phyloP scores from a whole-genome alignment of 805 yeast species.

The Candida boleticola region DNA sequence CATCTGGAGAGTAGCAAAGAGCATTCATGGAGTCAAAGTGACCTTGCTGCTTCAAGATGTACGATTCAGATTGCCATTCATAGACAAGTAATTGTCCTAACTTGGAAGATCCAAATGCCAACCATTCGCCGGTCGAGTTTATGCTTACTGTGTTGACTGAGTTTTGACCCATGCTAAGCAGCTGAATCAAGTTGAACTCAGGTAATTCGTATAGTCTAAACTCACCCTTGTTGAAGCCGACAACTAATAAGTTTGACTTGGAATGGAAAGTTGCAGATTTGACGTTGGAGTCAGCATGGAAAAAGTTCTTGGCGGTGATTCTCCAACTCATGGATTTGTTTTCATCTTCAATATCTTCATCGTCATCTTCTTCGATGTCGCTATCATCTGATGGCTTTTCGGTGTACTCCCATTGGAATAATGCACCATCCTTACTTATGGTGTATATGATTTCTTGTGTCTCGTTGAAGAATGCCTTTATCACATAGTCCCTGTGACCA shows the following conservation, averaged over 20 bases:
- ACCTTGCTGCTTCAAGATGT: slow-evolving; percentile 93
- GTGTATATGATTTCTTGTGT: slow-evolving; percentile 90
- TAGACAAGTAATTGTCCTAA: slow-evolving; percentile 93
- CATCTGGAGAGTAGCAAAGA: slow-evolving; percentile 90
- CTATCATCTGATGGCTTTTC: slow-evolving; percentile 50
- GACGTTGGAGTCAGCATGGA: slow-evolving; percentile 67
- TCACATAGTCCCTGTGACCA: slow-evolving; percentile 88
- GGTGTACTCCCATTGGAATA: slow-evolving; percentile 87
- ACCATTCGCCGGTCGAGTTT: slow-evolving; percentile 91
- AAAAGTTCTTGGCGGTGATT: slow-evolving; percentile 73
- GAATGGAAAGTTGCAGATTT: slow-evolving; percentile 85
- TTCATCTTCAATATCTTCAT: slow-evolving; percentile 31
- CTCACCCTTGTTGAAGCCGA: slow-evolving; percentile 87
- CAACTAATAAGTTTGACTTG: slow-evolving; percentile 66
- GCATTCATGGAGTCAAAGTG: slow-evolving; percentile 90
- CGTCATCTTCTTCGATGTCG: slow-evolving; percentile 41
- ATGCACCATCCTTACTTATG: slow-evolving; percentile 90
- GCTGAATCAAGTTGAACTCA: slow-evolving; percentile 75
- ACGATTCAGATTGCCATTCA: slow-evolving; percentile 98
- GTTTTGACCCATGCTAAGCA: slow-evolving; percentile 87
- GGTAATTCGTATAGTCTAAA: slow-evolving; percentile 90
- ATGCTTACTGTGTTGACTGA: slow-evolving; percentile 79
- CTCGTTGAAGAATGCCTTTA: slow-evolving; percentile 83
- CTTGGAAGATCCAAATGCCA: slow-evolving; percentile 88
- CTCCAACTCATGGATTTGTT: slow-evolving; percentile 65